A percentile compares a stretch with the other conserved stretches of the same genome.
These are phyloP conservation scores for Ophiocordyceps camponoti-rufipedis DNA, from an alignment of 2,329 filamentous ascomycete species.

Conservation along the genomic window DNA sequence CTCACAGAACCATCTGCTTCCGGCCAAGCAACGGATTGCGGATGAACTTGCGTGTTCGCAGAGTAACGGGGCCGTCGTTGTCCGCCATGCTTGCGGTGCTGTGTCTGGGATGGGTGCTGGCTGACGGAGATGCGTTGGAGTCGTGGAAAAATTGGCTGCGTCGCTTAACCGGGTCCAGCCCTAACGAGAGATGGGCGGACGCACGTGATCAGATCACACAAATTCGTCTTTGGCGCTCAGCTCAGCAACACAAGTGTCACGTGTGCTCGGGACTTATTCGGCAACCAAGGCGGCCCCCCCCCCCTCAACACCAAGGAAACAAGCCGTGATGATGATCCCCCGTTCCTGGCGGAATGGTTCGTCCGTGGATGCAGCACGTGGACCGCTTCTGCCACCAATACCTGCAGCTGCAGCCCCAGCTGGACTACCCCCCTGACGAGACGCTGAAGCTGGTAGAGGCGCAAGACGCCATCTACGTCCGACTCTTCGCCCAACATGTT, in stretches of 20 bases:
- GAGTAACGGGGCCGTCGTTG: slow-evolving; percentile 56
- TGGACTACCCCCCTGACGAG: slow-evolving; percentile 43
- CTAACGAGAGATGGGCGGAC: slow-evolving; percentile 14
- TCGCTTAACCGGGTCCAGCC: slow-evolving; percentile 24
- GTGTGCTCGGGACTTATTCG: too few relatives aligned
- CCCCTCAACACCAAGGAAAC: too few relatives aligned
- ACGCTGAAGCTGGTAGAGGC: slow-evolving; percentile 40
- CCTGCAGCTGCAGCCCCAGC: slow-evolving; percentile 49
- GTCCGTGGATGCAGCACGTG: slow-evolving; percentile 8
- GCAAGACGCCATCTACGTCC: slow-evolving; percentile 47
- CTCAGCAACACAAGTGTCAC: too few relatives aligned
- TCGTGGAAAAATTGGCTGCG: slow-evolving; percentile 8
- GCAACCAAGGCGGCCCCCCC: too few relatives aligned
- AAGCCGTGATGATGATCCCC: background rate
- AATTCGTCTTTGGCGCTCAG: slow-evolving; percentile 7
- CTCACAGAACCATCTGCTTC: slow-evolving; percentile 99
- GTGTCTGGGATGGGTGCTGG: slow-evolving; percentile 11
- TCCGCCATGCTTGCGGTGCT: slow-evolving; percentile 65
- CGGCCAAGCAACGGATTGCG: slow-evolving; percentile 96
- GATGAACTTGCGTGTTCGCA: slow-evolving; percentile 99
- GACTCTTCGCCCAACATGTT: slow-evolving; percentile 43
- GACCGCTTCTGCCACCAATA: slow-evolving; percentile 55
- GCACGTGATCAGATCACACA: slow-evolving; percentile 3
- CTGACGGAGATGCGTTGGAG: slow-evolving; percentile 6
- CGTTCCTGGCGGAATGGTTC: background rate